phyloP scores from a whole-genome alignment of 176 grass and related monocot species.

The Melocanna baccifera region DNA sequence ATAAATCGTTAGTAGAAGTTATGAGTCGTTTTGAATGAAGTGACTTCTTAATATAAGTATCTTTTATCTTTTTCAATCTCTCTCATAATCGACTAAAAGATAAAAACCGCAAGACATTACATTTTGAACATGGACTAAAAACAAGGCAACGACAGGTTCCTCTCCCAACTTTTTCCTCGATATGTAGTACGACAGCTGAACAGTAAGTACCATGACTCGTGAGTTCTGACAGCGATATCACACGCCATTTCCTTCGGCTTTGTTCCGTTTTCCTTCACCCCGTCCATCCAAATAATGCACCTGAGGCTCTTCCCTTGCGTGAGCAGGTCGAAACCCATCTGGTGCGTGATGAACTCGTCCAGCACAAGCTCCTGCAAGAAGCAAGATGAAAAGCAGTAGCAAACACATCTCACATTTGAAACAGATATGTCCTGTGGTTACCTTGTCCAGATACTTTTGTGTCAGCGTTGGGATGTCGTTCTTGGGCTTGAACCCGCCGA shows the following conservation, averaged over 20 bases:
- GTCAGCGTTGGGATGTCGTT: slow-evolving; percentile 49
- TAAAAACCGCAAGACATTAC: no score
- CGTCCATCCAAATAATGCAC: slow-evolving; percentile 57
- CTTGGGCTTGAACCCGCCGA: slow-evolving; percentile 61
- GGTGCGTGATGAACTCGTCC: slow-evolving; percentile 51
- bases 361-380: slow-evolving; percentile 43
- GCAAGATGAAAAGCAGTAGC: neutral
- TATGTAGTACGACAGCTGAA: neutral
- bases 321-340: slow-evolving; percentile 52
- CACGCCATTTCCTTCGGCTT: neutral
- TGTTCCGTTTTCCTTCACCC: neutral
- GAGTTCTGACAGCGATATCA: neutral
- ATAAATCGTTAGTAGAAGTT: no score
- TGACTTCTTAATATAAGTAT: no score
- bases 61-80: no score
- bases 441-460: slow-evolving; percentile 44
- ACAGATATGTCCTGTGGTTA: neutral
- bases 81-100: no score
- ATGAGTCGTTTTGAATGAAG: no score
- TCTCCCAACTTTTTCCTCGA: no score
- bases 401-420: neutral
- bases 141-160: neutral
- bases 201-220: neutral
- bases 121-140: no score
- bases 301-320: slow-evolving; percentile 39